Evolutionary conservation across 129 eudicot species (phyloP).

Genomic region (Saussurea involucrata): DNA sequence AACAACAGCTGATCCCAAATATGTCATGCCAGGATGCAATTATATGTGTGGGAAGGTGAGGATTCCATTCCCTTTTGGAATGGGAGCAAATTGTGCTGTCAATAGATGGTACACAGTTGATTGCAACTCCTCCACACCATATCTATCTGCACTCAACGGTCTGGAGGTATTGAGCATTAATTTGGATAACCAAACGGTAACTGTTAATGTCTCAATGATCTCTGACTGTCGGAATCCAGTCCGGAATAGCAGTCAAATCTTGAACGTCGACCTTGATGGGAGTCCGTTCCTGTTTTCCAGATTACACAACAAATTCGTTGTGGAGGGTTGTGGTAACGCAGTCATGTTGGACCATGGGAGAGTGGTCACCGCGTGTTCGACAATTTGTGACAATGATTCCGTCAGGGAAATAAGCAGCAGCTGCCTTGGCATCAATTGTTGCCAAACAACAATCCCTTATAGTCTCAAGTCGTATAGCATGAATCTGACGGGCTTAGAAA

Average conservation of each 20-base stretch:
- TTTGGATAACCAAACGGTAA: not conserved
- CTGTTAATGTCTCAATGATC: not conserved
- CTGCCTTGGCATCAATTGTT: constrained; percentile 20
- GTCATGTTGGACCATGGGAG: not conserved
- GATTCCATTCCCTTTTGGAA: constrained; percentile 23
- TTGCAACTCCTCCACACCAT: constrained; percentile 8
- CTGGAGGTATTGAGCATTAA: not conserved
- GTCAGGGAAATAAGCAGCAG: not conserved
- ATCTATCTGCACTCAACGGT: not conserved
- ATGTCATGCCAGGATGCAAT: not conserved
- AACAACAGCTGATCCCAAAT: not conserved
- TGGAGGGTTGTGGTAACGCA: constrained; percentile 15
- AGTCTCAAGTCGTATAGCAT: constrained; percentile 7
- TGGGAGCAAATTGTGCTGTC: not conserved
- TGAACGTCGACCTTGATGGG: not conserved
- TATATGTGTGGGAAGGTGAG: not conserved
- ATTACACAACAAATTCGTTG: not conserved
- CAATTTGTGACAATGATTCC: not conserved
- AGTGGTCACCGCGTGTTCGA: constrained; percentile 20
- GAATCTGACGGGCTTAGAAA: not conserved
- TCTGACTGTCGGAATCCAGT: constrained; percentile 5
- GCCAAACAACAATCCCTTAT: constrained; percentile 14
- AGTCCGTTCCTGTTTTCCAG: constrained; percentile 14
- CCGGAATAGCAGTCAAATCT: not conserved
- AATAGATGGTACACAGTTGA: not conserved